These are phyloP conservation scores for Pseudogymnoascus sp. DNA, from an alignment of 2,329 filamentous ascomycete genomes.

Conservation along the genomic window DNA sequence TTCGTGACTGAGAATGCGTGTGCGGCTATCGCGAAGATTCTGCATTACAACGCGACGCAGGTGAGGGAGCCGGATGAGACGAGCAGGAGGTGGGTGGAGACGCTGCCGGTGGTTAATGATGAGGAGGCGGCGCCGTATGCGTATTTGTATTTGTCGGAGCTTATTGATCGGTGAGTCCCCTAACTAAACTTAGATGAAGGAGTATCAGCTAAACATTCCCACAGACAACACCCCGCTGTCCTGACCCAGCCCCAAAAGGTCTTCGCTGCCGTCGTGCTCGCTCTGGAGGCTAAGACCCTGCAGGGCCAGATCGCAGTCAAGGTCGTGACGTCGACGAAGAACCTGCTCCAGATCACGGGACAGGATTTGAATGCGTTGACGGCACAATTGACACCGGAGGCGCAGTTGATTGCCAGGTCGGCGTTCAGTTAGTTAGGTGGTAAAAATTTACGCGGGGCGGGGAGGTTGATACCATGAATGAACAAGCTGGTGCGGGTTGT, in stretches of 20 bases:
- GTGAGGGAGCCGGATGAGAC: conserved; percentile 69
- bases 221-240: conserved; percentile 77
- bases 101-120: conserved; percentile 84
- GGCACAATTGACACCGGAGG: conserved; percentile 65
- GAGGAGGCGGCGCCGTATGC: conserved; percentile 96
- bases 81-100: conserved; percentile 79
- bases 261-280: conserved; percentile 78
- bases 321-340: conserved; percentile 70
- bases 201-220: conserved; percentile 23
- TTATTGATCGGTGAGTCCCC: conserved; percentile 96
- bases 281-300: conserved; percentile 82
- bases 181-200: no score
- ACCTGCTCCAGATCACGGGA: conserved; percentile 62
- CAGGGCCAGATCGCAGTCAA: conserved; percentile 73
- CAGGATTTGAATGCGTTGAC: conserved; percentile 70
- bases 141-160: conserved; percentile 80
- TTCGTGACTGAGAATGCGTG: conserved; percentile 98
- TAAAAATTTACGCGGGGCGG: neutral
- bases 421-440: conserved; percentile 56
- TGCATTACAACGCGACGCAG: conserved; percentile 77
- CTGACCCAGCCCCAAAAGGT: conserved; percentile 68
- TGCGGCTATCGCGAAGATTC: conserved; percentile 90
- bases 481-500: neutral
- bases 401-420: conserved; percentile 68
- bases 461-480: conserved; percentile 10